Conservation (phyloP, 1,284 basidiomycete genomes). For the Schizophyllum commune region DNA sequence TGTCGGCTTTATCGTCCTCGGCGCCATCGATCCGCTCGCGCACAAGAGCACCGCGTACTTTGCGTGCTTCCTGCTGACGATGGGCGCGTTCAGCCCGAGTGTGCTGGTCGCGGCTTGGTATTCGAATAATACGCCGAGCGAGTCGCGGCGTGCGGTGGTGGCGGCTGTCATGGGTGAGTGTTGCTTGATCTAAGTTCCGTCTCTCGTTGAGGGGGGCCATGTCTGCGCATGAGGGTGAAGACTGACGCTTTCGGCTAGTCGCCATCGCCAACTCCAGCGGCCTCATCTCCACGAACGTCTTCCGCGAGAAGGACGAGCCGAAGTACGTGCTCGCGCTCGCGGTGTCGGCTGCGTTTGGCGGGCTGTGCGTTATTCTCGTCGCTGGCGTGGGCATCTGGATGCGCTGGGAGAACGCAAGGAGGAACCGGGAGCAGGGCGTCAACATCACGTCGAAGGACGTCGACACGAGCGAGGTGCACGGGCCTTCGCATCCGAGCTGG, state of each 20-base stretch:
- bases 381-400: conserved; percentile 10
- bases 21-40: not conserved
- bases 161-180: conserved; percentile 34
- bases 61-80: conserved; percentile 4
- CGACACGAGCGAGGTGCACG: conserved; percentile 11
- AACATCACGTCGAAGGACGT: conserved; percentile 1
- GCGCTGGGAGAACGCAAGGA: conserved; percentile 1
- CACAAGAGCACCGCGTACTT: conserved; percentile 3
- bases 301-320: conserved; percentile 2
- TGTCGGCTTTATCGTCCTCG: not conserved
- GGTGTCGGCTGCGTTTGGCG: conserved; percentile 31
- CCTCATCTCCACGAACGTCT: conserved; percentile 1
- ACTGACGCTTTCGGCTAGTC: not conserved
- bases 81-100: not conserved
- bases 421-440: conserved; percentile 4
- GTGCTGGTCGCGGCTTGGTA: conserved; percentile 19
- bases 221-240: conserved; percentile 21
- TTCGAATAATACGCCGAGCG: conserved; percentile 43
- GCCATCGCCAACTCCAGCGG: conserved; percentile 1
- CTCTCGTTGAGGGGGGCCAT: too few relatives aligned
- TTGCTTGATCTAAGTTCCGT: too few relatives aligned
- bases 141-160: conserved; percentile 40
- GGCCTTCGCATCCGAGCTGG: not conserved
- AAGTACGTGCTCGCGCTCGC: conserved; percentile 5
- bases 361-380: conserved; percentile 31